phyloP scores from a whole-genome alignment of 495 filamentous ascomycete species.

The Entonaema liquescens region DNA sequence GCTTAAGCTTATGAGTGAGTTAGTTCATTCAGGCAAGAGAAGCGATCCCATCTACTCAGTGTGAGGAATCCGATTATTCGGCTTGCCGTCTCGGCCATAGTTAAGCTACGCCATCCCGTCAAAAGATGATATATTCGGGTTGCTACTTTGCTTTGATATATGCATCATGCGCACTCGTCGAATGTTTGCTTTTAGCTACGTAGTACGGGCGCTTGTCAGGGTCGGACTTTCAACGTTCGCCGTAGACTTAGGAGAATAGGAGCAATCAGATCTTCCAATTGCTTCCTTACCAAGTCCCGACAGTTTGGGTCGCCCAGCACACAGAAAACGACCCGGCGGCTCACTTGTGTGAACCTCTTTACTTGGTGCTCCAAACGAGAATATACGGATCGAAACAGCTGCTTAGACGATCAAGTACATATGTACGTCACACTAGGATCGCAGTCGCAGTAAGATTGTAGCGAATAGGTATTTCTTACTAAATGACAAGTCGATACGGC shows the following conservation, averaged over 20 bases:
- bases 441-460: neutral
- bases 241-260: slow-evolving; percentile 11
- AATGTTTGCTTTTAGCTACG: slow-evolving; percentile 18
- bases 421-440: neutral
- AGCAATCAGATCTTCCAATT: neutral
- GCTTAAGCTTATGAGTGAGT: neutral
- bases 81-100: slow-evolving; percentile 10
- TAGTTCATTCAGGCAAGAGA: neutral
- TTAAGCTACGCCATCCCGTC: neutral
- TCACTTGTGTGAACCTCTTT: slow-evolving; percentile 14
- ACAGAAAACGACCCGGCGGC: slow-evolving; percentile 24
- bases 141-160: neutral
- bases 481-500: slow-evolving; percentile 9
- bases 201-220: slow-evolving; percentile 11
- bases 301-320: slow-evolving; percentile 25
- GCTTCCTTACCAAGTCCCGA: slow-evolving; percentile 26
- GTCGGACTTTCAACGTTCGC: neutral
- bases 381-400: neutral
- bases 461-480: neutral
- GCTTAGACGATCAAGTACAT: neutral
- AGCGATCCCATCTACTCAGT: neutral
- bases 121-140: neutral
- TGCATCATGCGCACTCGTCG: neutral
- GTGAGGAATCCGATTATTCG: slow-evolving; percentile 15
- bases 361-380: slow-evolving; percentile 33